Conservation (phyloP, 129 eudicot genomes). For the Logfia minima region DNA sequence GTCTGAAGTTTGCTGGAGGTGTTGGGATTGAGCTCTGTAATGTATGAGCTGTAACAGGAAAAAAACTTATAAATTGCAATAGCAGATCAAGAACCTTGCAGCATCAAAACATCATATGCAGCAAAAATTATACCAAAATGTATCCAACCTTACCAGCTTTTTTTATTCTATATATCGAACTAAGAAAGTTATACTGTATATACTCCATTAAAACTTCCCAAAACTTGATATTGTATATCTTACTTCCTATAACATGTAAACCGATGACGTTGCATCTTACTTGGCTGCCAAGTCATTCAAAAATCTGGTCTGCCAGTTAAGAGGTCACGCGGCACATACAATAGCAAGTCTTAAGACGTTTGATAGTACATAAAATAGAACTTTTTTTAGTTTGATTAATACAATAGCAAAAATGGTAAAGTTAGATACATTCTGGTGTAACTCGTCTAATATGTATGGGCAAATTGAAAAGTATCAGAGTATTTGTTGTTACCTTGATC, state of each 20-base stretch:
- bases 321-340: neutral
- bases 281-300: no score
- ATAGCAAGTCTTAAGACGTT: neutral
- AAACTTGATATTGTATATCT: no score
- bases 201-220: no score
- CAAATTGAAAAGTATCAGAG: neutral
- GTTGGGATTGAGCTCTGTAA: slow-evolving; percentile 71
- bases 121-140: neutral
- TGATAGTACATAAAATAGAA: no score
- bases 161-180: no score
- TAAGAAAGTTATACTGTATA: no score
- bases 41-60: slow-evolving; percentile 49
- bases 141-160: no score
- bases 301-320: no score
- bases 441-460: neutral
- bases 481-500: slow-evolving; percentile 62
- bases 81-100: slow-evolving; percentile 23
- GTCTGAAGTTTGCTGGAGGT: slow-evolving; percentile 76
- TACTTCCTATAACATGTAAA: no score
- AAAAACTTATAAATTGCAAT: slow-evolving; percentile 9
- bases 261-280: neutral
- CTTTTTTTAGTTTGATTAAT: neutral
- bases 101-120: neutral
- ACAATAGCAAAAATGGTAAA: neutral
- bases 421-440: neutral